A percentile compares a stretch with the other conserved stretches of the same genome.
Evolutionary conservation across 129 eudicot genomes (phyloP).

Genomic region (Arctium minus): DNA sequence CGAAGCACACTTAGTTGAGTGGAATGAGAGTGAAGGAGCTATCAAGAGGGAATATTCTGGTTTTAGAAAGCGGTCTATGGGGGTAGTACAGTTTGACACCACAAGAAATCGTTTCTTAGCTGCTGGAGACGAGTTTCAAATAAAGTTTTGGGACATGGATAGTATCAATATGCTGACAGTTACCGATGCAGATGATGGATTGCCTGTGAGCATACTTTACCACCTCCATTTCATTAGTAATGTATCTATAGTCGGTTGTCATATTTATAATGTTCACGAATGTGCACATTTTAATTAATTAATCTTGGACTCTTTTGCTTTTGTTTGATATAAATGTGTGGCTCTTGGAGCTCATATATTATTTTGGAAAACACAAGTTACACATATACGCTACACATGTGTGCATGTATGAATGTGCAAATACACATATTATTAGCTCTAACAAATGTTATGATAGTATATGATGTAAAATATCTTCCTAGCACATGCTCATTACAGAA

Average conservation of each 20-base stretch:
- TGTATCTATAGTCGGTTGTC: background rate
- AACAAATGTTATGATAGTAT: background rate
- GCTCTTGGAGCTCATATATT: background rate
- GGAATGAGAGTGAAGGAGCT: constrained; percentile 95
- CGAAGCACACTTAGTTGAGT: constrained; percentile 83
- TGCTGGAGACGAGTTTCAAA: constrained; percentile 84
- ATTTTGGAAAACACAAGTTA: background rate
- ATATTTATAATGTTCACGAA: background rate
- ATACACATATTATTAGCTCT: background rate
- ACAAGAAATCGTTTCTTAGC: constrained; percentile 77
- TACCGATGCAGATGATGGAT: constrained; percentile 68
- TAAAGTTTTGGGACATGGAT: constrained; percentile 92
- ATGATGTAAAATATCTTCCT: background rate
- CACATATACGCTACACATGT: background rate
- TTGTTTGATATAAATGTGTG: background rate
- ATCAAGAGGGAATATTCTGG: constrained; percentile 74
- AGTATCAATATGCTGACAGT: constrained; percentile 51
- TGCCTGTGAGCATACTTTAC: constrained; percentile 55
- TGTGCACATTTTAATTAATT: background rate
- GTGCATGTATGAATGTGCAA: background rate
- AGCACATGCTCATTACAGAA: background rate
- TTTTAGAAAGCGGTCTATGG: constrained; percentile 68
- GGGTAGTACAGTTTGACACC: constrained; percentile 86
- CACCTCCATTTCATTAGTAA: background rate
- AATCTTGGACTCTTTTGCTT: background rate